Conservation (phyloP, 345 rosid species). For the Ceriops decandra region DNA sequence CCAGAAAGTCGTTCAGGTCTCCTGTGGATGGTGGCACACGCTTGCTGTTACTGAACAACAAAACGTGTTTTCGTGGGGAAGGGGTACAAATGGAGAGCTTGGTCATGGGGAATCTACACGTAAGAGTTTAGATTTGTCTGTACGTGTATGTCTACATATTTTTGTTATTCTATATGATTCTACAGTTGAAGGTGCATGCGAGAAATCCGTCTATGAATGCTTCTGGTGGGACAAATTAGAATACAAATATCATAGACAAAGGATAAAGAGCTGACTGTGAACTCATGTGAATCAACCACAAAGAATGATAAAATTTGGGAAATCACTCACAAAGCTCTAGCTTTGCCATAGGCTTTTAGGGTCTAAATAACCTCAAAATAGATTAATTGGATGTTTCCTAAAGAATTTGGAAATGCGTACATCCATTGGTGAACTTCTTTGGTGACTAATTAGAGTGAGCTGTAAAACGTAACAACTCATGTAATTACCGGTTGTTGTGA, state of each 20-base stretch:
- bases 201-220: neutral
- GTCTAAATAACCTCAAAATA: too few species aligned
- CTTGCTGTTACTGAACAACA: constrained; percentile 77
- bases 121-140: constrained; percentile 26
- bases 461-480: too few species aligned
- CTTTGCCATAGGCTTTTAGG: too few species aligned
- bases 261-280: neutral
- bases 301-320: too few species aligned
- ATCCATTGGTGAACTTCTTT: too few species aligned
- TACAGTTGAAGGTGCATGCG: neutral
- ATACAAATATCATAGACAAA: neutral
- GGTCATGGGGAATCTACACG: constrained; percentile 75
- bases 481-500: too few species aligned
- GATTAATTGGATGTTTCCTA: too few species aligned
- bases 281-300: neutral
- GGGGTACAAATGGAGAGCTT: constrained; percentile 98
- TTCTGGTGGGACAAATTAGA: neutral
- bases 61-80: constrained; percentile 92
- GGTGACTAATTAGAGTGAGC: too few species aligned
- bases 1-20: constrained; percentile 76
- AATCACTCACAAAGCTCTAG: too few species aligned
- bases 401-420: too few species aligned
- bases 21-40: constrained; percentile 98
- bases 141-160: neutral
- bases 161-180: neutral